Evolutionary conservation across 1,284 basidiomycete genomes (phyloP).

Genomic region (Mycosarcoma mackinlayi): DNA sequence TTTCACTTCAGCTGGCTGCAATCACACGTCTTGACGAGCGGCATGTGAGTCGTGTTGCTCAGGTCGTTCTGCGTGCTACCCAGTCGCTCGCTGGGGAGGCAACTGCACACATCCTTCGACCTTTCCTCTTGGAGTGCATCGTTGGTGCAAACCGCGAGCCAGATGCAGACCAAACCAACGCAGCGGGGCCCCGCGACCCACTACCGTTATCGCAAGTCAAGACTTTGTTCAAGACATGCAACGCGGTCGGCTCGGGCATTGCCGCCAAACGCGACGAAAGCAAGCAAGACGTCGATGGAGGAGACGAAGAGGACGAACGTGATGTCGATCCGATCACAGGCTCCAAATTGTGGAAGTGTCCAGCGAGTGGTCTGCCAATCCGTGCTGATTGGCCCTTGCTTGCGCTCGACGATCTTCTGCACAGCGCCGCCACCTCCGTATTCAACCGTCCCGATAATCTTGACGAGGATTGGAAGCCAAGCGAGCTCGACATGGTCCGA

Average conservation of each 20-base stretch:
- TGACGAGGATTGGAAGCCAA: conserved; percentile 80
- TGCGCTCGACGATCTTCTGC: conserved; percentile 82
- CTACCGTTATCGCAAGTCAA: conserved; percentile 23
- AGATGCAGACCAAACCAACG: neutral
- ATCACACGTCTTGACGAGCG: conserved; percentile 25
- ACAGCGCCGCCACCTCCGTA: conserved; percentile 56
- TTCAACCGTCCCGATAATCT: conserved; percentile 76
- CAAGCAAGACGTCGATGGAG: conserved; percentile 40
- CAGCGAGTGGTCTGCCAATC: conserved; percentile 75
- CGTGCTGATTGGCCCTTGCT: conserved; percentile 78
- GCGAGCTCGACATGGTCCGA: conserved; percentile 81
- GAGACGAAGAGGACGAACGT: conserved; percentile 31
- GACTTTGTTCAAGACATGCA: conserved; percentile 15
- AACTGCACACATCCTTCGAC: conserved; percentile 11
- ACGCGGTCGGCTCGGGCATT: neutral
- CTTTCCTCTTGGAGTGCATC: conserved; percentile 27
- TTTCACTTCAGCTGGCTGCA: conserved; percentile 21
- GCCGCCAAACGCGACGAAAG: conserved; percentile 53
- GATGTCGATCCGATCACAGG: conserved; percentile 58
- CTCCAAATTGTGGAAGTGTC: conserved; percentile 69
- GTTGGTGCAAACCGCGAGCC: conserved; percentile 22
- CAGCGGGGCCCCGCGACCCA: conserved; percentile 5
- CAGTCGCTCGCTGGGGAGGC: conserved; percentile 3
- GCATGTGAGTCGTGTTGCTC: conserved; percentile 21
- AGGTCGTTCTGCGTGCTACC: conserved; percentile 10